phyloP scores from a whole-genome alignment of 768 basidiomycete genomes.

The Hericium rajendrae region DNA sequence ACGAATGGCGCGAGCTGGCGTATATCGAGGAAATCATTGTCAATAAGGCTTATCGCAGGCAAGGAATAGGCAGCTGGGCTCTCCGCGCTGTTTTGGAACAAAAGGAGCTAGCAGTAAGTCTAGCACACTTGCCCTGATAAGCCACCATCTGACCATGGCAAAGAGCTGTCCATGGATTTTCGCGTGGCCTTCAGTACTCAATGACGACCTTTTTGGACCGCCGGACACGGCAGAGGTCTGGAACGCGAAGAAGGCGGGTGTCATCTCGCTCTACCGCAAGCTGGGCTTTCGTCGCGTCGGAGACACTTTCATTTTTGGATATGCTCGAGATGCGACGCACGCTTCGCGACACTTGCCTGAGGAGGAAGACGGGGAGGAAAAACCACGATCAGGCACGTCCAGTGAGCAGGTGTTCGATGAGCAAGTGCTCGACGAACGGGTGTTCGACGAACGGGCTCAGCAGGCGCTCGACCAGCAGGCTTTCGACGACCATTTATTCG shows the following conservation, averaged over 20 bases:
- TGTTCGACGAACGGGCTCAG: too few relatives aligned
- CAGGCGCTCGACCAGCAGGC: too few relatives aligned
- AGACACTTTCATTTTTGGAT: background rate
- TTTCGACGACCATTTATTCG: too few relatives aligned
- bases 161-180: too few relatives aligned
- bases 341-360: background rate
- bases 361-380: background rate
- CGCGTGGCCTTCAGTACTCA: too few relatives aligned
- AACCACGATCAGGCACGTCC: background rate
- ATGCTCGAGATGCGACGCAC: background rate
- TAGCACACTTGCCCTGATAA: too few relatives aligned
- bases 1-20: background rate
- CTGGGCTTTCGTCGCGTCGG: background rate
- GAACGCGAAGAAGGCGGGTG: background rate
- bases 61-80: background rate
- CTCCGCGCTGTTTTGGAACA: background rate
- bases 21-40: background rate
- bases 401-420: too few relatives aligned
- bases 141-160: too few relatives aligned
- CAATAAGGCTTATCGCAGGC: background rate
- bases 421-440: too few relatives aligned
- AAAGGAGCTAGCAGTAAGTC: background rate
- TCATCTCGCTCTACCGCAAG: background rate
- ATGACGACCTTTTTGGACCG: too few relatives aligned
- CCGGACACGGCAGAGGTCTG: too few relatives aligned